Evolutionary conservation across 768 basidiomycete genomes (phyloP).

Genomic region (Hericium coralloides): DNA sequence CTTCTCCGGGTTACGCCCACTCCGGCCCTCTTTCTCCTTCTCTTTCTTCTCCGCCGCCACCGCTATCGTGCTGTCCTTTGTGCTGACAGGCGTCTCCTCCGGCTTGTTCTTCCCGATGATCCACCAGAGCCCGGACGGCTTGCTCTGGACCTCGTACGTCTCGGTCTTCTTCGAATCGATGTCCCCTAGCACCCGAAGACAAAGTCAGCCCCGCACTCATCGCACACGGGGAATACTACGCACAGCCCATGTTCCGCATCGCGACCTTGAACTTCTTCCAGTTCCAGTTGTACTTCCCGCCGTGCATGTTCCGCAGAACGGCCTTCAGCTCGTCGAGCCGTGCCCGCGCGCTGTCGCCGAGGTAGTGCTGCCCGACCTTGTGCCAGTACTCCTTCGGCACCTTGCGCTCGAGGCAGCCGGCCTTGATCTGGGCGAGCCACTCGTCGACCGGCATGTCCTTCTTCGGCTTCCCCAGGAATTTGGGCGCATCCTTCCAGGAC

Average conservation of each 20-base stretch:
- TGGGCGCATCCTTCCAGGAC: constrained; percentile 58
- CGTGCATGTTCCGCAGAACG: constrained; percentile 66
- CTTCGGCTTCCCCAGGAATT: constrained; percentile 59
- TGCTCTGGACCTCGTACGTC: constrained; percentile 49
- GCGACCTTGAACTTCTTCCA: constrained; percentile 80
- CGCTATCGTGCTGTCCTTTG: constrained; percentile 1
- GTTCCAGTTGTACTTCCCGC: constrained; percentile 71
- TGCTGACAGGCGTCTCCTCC: constrained; percentile 5
- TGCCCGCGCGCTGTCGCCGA: constrained; percentile 60
- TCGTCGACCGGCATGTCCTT: constrained; percentile 62
- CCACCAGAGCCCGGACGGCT: constrained; percentile 47
- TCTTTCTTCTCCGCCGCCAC: constrained; percentile 3
- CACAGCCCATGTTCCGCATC: constrained; percentile 76
- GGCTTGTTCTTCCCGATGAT: constrained; percentile 22
- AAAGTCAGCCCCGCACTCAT: neutral
- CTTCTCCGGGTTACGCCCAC: neutral
- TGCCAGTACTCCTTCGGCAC: constrained; percentile 79
- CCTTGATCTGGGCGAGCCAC: constrained; percentile 65
- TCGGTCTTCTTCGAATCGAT: constrained; percentile 54
- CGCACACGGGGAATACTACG: constrained; percentile 23
- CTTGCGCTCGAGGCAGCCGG: constrained; percentile 60
- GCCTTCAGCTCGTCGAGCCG: constrained; percentile 65
- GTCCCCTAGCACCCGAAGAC: constrained; percentile 39
- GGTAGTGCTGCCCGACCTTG: constrained; percentile 69
- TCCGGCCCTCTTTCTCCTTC: neutral